A percentile compares a stretch with the other conserved stretches of the same genome.
These are phyloP conservation scores for Wallacemonas rigidus DNA, from an alignment of 208 protist genomes.

Conservation along the genomic window DNA sequence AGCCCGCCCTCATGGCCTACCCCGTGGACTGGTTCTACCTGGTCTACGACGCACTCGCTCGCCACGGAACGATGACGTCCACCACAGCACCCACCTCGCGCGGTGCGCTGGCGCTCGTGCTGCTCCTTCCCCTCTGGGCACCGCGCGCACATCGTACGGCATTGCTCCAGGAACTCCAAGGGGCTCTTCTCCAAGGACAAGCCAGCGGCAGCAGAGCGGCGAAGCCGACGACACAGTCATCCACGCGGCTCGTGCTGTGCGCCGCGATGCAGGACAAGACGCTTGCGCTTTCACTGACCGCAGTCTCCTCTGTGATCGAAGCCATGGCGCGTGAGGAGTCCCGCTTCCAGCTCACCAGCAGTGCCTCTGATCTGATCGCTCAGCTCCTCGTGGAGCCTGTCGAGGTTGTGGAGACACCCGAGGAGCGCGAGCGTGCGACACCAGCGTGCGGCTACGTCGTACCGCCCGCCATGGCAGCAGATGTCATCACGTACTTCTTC, in stretches of 20 bases:
- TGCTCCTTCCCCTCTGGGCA: conserved; percentile 59
- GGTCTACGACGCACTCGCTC: conserved; percentile 15
- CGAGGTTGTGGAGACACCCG: conserved; percentile 3
- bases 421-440: conserved; percentile 15
- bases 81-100: conserved; percentile 1
- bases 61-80: neutral
- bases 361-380: conserved; percentile 58
- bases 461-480: conserved; percentile 31
- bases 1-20: neutral
- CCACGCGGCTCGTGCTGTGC: conserved; percentile 31
- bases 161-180: conserved; percentile 53
- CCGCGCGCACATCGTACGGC: conserved; percentile 30
- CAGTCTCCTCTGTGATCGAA: conserved; percentile 72
- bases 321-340: conserved; percentile 69
- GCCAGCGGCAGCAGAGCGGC: neutral
- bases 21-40: conserved; percentile 21
- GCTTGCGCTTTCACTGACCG: conserved; percentile 42
- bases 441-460: conserved; percentile 27
- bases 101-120: conserved; percentile 12
- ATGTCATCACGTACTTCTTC: conserved; percentile 52
- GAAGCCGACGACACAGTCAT: neutral
- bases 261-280: conserved; percentile 30
- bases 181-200: conserved; percentile 29
- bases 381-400: conserved; percentile 37
- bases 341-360: conserved; percentile 41